Percentiles rank a stretch among this genome's conserved stretches.
These are phyloP conservation scores for Cercospora sesami DNA, from an alignment of 2,329 filamentous ascomycete genomes.

Conservation along the genomic window DNA sequence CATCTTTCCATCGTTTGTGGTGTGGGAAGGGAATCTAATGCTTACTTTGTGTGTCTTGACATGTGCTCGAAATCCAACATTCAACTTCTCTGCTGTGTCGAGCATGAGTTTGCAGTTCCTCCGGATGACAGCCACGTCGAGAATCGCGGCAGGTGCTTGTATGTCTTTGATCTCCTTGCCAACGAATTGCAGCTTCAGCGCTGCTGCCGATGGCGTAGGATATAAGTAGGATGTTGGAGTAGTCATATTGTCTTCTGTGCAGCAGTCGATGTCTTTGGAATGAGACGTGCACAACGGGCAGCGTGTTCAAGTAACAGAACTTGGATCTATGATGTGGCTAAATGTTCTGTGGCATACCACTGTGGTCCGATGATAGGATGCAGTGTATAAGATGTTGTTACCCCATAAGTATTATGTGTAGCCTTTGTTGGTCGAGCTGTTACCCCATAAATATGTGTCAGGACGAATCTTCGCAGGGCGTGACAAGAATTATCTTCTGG, in stretches of 20 bases:
- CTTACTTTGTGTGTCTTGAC: constrained; percentile 80
- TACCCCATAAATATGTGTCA: constrained; percentile 16
- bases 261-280: neutral
- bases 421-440: neutral
- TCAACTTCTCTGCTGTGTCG: constrained; percentile 58
- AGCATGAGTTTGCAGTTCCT: constrained; percentile 73
- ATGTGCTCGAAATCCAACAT: constrained; percentile 70
- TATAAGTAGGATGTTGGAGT: constrained; percentile 34
- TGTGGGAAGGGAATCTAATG: neutral
- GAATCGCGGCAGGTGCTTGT: constrained; percentile 65
- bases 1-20: neutral
- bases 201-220: constrained; percentile 36
- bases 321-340: neutral
- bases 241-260: constrained; percentile 2
- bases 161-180: constrained; percentile 62
- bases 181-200: constrained; percentile 50
- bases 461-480: neutral
- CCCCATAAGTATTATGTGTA: constrained; percentile 15
- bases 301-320: neutral
- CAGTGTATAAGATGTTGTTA: constrained; percentile 5
- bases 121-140: constrained; percentile 66
- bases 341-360: neutral
- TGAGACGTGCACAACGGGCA: neutral
- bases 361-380: neutral
- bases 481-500: neutral